Conservation (phyloP, 2,329 filamentous ascomycete species). For the Apiospora saccharicola region DNA sequence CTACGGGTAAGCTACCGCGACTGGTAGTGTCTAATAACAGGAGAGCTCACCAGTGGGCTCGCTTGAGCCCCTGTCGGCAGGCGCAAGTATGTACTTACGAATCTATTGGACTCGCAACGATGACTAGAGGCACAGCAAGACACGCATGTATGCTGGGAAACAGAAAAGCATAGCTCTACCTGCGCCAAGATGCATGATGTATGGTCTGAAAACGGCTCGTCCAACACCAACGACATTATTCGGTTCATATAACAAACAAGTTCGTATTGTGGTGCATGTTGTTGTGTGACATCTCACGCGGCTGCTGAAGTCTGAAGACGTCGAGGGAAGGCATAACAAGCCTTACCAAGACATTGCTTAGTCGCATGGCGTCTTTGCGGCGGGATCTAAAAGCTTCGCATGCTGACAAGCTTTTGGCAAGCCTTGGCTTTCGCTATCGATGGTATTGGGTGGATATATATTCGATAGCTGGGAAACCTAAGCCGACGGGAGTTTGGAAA, state of each 20-base stretch:
- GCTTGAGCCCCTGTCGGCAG: background rate
- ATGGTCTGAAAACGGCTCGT: background rate
- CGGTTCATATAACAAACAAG: background rate
- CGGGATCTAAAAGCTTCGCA: constrained; percentile 16
- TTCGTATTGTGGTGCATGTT: background rate
- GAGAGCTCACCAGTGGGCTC: background rate
- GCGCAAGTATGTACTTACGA: background rate
- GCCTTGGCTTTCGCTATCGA: background rate
- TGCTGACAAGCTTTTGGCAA: constrained; percentile 1
- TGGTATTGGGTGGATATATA: background rate
- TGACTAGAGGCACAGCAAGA: background rate
- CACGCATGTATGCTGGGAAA: background rate
- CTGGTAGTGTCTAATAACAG: background rate
- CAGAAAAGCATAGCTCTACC: background rate
- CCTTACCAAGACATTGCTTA: background rate
- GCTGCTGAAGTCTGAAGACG: background rate
- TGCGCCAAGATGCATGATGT: background rate
- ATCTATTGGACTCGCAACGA: background rate
- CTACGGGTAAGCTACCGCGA: background rate
- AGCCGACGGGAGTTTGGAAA: background rate
- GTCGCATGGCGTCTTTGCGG: background rate
- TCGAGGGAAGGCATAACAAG: background rate
- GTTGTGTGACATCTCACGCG: background rate
- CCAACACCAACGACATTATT: background rate
- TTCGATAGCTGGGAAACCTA: background rate